Evolutionary conservation across 352 stramenopile species (phyloP).

Genomic region (Plasmopara muralis): DNA sequence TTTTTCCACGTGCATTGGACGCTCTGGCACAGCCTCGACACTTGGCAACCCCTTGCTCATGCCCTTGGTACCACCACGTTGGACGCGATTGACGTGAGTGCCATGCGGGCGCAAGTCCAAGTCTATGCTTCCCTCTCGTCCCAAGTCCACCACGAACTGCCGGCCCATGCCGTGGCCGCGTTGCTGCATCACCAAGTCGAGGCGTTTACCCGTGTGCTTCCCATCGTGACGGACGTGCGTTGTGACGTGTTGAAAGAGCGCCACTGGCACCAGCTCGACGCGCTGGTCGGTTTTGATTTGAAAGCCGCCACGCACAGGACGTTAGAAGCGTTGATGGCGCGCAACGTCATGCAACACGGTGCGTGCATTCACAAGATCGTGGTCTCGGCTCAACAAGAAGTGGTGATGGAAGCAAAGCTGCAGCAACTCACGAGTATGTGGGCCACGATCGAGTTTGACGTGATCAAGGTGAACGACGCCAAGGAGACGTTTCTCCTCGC

Average conservation of each 20-base stretch:
- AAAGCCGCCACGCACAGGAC: slow-evolving; percentile 74
- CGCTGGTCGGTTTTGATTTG: slow-evolving; percentile 86
- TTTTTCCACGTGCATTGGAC: slow-evolving; percentile 89
- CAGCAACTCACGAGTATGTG: slow-evolving; percentile 89
- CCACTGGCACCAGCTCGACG: slow-evolving; percentile 71
- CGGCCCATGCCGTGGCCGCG: slow-evolving; percentile 77
- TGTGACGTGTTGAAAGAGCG: slow-evolving; percentile 61
- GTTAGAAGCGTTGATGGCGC: slow-evolving; percentile 79
- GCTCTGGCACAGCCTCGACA: slow-evolving; percentile 82
- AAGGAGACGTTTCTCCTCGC: slow-evolving; percentile 92
- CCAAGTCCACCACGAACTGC: slow-evolving; percentile 82
- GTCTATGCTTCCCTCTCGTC: slow-evolving; percentile 85
- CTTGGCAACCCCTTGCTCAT: slow-evolving; percentile 77
- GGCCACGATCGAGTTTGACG: slow-evolving; percentile 87
- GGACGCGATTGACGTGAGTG: slow-evolving; percentile 82
- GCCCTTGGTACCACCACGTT: slow-evolving; percentile 77
- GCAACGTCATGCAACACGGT: slow-evolving; percentile 81
- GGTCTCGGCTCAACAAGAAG: slow-evolving; percentile 85
- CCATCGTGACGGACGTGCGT: slow-evolving; percentile 66
- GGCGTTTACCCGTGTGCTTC: slow-evolving; percentile 85
- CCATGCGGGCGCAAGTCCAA: slow-evolving; percentile 87
- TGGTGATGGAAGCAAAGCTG: slow-evolving; percentile 90
- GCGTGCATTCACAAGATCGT: slow-evolving; percentile 84
- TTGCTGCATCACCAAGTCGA: slow-evolving; percentile 83
- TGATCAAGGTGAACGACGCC: slow-evolving; percentile 90